Evolutionary conservation across 768 basidiomycete genomes (phyloP).

Genomic region (Arthromyces matolae): DNA sequence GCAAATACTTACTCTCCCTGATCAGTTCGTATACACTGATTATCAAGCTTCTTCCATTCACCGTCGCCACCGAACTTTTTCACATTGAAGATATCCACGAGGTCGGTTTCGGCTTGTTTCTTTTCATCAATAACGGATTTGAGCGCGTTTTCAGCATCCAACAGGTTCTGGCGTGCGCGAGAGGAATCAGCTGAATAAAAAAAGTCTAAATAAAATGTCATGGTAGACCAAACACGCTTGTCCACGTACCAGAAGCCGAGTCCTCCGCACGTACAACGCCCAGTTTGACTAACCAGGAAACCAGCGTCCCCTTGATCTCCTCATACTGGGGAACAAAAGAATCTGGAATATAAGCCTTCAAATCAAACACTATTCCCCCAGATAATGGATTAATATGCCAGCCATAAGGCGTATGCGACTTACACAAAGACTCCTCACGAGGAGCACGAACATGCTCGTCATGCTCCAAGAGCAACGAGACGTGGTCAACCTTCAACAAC

Average conservation of each 20-base stretch:
- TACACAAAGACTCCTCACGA: slow-evolving; percentile 50
- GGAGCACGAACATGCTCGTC: slow-evolving; percentile 61
- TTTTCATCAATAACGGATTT: slow-evolving; percentile 49
- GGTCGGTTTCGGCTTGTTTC: slow-evolving; percentile 50
- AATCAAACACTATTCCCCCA: slow-evolving; percentile 63
- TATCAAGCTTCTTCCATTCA: slow-evolving; percentile 95
- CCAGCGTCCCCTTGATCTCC: slow-evolving; percentile 52
- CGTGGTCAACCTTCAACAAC: slow-evolving; percentile 63
- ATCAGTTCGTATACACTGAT: slow-evolving; percentile 74
- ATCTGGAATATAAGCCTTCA: slow-evolving; percentile 85
- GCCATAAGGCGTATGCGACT: slow-evolving; percentile 25
- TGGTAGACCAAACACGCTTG: not conserved
- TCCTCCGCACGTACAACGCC: slow-evolving; percentile 50
- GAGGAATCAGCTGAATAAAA: slow-evolving; percentile 44
- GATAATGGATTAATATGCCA: slow-evolving; percentile 5
- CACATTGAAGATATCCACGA: slow-evolving; percentile 61
- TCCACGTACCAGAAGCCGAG: slow-evolving; percentile 31
- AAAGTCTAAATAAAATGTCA: not conserved
- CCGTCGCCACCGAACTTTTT: slow-evolving; percentile 73
- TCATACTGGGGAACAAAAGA: slow-evolving; percentile 71
- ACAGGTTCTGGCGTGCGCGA: slow-evolving; percentile 58
- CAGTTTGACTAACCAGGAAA: slow-evolving; percentile 60
- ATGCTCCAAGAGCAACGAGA: slow-evolving; percentile 72
- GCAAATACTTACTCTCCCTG: slow-evolving; percentile 76
- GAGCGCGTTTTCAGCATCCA: slow-evolving; percentile 60